Conservation (phyloP, 139 green algal genomes). For the Asterochloris erici region DNA sequence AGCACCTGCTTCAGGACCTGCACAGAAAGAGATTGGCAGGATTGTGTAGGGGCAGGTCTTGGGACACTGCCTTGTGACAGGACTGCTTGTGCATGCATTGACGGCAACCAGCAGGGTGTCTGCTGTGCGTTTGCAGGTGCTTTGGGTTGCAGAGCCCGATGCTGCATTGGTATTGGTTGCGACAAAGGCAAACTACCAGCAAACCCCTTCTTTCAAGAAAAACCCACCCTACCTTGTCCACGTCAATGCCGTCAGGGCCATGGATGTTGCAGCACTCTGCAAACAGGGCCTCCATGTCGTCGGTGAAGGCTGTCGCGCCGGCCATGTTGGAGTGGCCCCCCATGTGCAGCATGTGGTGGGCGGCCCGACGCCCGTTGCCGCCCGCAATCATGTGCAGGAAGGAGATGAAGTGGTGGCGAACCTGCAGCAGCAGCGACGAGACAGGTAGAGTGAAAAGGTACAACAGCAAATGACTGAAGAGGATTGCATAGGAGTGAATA, state of each 20-base stretch:
- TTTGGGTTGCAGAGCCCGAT: too few relatives aligned
- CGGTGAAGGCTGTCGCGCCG: constrained; percentile 49
- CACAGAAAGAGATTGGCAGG: neutral
- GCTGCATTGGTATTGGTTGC: neutral
- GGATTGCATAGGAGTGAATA: too few relatives aligned
- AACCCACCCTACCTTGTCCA: constrained; percentile 49
- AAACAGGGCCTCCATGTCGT: constrained; percentile 72
- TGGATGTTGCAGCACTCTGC: constrained; percentile 49
- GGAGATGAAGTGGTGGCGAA: constrained; percentile 76
- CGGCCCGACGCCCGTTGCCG: constrained; percentile 64
- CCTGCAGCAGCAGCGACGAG: too few relatives aligned
- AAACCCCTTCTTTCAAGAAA: neutral
- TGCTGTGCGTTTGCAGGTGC: neutral
- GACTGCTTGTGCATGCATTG: neutral
- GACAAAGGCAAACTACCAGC: neutral
- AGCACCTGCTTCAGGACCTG: constrained; percentile 69
- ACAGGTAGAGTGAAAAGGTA: too few relatives aligned
- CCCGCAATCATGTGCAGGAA: constrained; percentile 75
- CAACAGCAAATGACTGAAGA: too few relatives aligned
- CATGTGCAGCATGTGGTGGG: constrained; percentile 71
- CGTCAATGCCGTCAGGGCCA: constrained; percentile 59
- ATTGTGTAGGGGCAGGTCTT: neutral
- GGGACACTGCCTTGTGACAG: neutral
- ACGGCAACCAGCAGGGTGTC: neutral
- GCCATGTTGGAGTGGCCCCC: constrained; percentile 49